Percentiles rank a stretch among this genome's conserved stretches.
phyloP scores from a whole-genome alignment of 2,329 filamentous ascomycete species.

The Lasiodiplodia gonubiensis region DNA sequence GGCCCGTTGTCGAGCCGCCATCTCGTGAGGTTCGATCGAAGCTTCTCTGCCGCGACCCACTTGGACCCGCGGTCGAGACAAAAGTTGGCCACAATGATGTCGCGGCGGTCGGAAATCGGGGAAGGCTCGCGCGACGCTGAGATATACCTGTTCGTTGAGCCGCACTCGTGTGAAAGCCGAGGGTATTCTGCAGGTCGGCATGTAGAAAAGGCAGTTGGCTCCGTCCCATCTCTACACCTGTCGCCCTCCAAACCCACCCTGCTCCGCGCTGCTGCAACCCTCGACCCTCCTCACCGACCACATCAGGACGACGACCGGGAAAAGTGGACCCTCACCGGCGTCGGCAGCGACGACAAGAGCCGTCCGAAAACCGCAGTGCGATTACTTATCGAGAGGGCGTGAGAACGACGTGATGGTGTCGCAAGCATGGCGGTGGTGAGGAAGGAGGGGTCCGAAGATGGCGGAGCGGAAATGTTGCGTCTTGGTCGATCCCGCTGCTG shows the following conservation, averaged over 20 bases:
- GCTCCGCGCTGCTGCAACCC: neutral
- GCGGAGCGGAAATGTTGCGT: neutral
- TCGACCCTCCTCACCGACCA: neutral
- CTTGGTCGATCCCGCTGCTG: neutral
- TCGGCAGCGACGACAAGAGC: neutral
- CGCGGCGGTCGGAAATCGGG: conserved; percentile 5
- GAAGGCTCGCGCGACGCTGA: neutral
- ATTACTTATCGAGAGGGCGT: neutral
- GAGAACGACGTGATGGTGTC: neutral
- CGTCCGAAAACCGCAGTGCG: neutral
- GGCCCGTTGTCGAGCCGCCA: conserved; percentile 12
- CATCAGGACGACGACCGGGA: conserved; percentile 4
- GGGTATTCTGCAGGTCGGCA: conserved; percentile 1
- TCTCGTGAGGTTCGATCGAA: neutral
- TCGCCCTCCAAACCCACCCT: neutral
- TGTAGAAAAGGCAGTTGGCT: conserved; percentile 11
- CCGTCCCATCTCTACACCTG: neutral
- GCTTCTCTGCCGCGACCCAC: neutral
- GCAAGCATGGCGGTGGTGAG: neutral
- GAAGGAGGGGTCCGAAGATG: neutral
- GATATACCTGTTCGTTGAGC: neutral
- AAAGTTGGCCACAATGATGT: conserved; percentile 13
- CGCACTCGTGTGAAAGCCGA: neutral
- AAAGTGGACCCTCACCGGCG: conserved; percentile 8
- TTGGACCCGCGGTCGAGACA: neutral